Conservation (phyloP, 768 basidiomycete species). For the Leccinum uliginosum region DNA sequence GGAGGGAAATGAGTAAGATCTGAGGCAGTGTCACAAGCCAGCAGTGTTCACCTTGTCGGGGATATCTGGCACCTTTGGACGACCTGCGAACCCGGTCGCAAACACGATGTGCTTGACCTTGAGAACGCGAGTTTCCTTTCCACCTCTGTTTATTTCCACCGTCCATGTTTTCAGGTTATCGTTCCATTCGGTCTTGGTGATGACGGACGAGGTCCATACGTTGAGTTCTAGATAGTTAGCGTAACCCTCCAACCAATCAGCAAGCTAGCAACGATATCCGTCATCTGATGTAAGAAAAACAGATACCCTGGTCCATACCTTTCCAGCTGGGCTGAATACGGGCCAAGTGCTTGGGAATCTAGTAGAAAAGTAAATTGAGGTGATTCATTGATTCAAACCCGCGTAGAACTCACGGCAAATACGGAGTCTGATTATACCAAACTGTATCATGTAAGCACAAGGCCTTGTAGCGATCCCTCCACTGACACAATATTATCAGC, state of each 20-base stretch:
- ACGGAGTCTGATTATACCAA: slow-evolving; percentile 56
- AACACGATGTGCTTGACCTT: slow-evolving; percentile 51
- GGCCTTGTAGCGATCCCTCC: slow-evolving; percentile 57
- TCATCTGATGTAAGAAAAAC: background rate
- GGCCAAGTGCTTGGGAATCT: slow-evolving; percentile 39
- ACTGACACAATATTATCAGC: slow-evolving; percentile 25
- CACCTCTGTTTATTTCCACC: slow-evolving; percentile 36
- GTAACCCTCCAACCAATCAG: slow-evolving; percentile 63
- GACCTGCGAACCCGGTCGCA: slow-evolving; percentile 49
- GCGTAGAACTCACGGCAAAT: slow-evolving; percentile 39
- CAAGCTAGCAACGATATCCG: slow-evolving; percentile 39
- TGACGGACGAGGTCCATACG: slow-evolving; percentile 53
- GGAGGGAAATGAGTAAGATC: background rate
- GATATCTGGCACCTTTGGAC: slow-evolving; percentile 41
- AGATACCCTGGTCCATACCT: slow-evolving; percentile 27
- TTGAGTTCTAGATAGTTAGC: slow-evolving; percentile 56
- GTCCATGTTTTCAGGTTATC: slow-evolving; percentile 40
- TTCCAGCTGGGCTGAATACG: slow-evolving; percentile 45
- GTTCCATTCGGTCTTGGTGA: slow-evolving; percentile 37
- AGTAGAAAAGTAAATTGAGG: slow-evolving; percentile 26
- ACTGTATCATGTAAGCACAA: slow-evolving; percentile 52
- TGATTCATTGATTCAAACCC: slow-evolving; percentile 35
- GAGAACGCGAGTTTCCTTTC: slow-evolving; percentile 32
- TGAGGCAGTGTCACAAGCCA: background rate
- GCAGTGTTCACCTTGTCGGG: slow-evolving; percentile 36